Base-by-base conservation (phyloP, 805 yeast species). In the Starmerella asiatica region DNA sequence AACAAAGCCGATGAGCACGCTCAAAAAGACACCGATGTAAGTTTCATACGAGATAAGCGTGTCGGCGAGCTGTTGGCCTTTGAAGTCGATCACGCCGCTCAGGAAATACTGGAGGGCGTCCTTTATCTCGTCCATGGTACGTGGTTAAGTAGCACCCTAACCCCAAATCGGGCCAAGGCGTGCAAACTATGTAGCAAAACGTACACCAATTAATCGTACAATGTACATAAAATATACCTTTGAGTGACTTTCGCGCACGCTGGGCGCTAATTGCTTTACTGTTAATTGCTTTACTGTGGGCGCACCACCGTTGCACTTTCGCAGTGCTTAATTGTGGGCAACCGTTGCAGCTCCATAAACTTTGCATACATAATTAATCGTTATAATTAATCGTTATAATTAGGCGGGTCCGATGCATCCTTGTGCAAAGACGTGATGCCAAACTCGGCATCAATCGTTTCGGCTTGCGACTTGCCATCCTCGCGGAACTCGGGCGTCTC, bases 401-500 rank as follows among this genome's bases (percentile, higher is more conserved):
- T 42, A 8, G 47, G 47, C 1, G 46, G 47, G 47, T 53, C 17
- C 18, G 58, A 44, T 3, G 54, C 61, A 36, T 57, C 60, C 37
- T 52, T 45, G 46, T 50, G 48, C 37, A 44, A 32, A 3, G 51
- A 40, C 11, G 37, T 37, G 18, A 54, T 34, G 1, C 59, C 58
- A 4, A 50, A 39, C 24, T 46, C 50, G 29, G 40, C 36, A 29
- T 57, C 58, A n/a, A 50, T 43, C 5, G 45, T 29, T 23, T 50
- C 51, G 31, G 38, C 46, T 32, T 50, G 49, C 11, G 54, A 50
- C 31, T 35, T 43, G 18, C 39, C 38, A 8, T 40, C 34, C 21
- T 36, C 36, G 32, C 48, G 55, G 37, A 39, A 52, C 36, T 40
- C 37, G 0, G 91, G 88, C 54, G 78, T 68, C 57, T 80, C 88